Evolutionary conservation across 768 basidiomycete genomes (phyloP), one percentile per base, ranked within the genome.

Genomic region (Boletus reticuloceps): DNA sequence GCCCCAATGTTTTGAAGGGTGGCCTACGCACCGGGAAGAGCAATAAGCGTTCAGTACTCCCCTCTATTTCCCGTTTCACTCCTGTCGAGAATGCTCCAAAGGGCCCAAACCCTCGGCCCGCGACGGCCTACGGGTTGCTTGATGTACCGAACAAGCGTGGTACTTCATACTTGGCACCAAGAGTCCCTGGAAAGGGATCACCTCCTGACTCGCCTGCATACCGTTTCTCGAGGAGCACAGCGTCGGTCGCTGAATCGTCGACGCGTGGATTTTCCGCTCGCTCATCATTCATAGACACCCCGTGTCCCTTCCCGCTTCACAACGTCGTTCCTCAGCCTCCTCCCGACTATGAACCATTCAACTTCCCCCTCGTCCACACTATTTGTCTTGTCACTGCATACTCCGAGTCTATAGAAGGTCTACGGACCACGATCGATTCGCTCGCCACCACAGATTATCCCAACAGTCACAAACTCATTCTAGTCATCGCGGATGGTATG

Each of bases 341-440:
- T 27, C 77, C 82, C 1, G 94, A 97, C 64, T 94, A 83, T 60
- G 90, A 98, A 69, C 97, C 97, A 0, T 98, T 96, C 81, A 90
- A 92, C 65, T 99, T 91, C 79, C 94, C 94, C 0, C 84, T 98
- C 46, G 89, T 84, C 1, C 93, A 98, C 72, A 88, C 91, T 6
- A 95, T 98, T 62, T 92, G 93, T 65, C 85, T 98, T 44, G 97
- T 99, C 58, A 99, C 97, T 1, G 97, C 97, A 2, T 99, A 99
- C 71, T 97, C 96, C 0, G 97, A 99, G 72, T 95, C 93, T 5
- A 80, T 95, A 20, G 95, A 97, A 70, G 97, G 97, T 75, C 78
- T 99, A 2, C 84, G 96, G 38, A 99, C 97, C 17, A 99, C 97
- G 0, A 79, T 99, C n/a, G 97, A 99, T 72, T 98, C 97, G 2